phyloP scores from a whole-genome alignment of 1,284 basidiomycete genomes.

The Pholiota adiposa region DNA sequence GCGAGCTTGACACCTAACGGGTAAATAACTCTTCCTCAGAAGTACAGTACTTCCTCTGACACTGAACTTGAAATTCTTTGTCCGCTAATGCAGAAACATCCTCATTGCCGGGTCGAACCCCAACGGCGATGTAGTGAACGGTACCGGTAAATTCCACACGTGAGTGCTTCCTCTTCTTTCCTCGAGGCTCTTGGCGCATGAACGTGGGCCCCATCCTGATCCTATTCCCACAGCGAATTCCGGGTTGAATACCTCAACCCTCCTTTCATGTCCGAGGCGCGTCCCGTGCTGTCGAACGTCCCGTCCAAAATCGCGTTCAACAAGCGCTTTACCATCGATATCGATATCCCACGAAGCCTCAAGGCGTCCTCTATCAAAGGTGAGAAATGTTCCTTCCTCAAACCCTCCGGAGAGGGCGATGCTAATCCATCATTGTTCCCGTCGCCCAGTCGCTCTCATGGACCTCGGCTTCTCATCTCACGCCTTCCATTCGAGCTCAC shows the following conservation, averaged over 20 bases:
- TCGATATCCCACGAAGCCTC: conserved; percentile 35
- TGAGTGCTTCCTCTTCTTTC: conserved; percentile 18
- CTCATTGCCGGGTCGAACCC: conserved; percentile 57
- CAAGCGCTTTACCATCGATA: conserved; percentile 39
- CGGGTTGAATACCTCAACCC: conserved; percentile 52
- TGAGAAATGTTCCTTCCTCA: conserved; percentile 21
- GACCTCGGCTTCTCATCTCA: conserved; percentile 53
- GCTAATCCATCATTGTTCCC: background rate
- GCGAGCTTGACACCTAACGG: conserved; percentile 42
- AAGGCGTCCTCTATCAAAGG: conserved; percentile 38
- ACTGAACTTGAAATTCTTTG: conserved; percentile 13
- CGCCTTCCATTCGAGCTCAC: conserved; percentile 41
- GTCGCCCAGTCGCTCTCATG: conserved; percentile 47
- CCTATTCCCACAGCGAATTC: conserved; percentile 42
- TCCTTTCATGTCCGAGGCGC: conserved; percentile 43
- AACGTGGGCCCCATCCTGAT: background rate
- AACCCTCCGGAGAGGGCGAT: background rate
- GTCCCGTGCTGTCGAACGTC: conserved; percentile 40
- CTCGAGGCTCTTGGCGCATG: background rate
- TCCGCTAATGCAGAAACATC: conserved; percentile 45
- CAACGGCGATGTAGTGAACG: conserved; percentile 39
- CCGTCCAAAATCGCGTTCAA: conserved; percentile 46
- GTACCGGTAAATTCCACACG: conserved; percentile 33
- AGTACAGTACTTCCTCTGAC: background rate
- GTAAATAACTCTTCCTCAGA: background rate